Evolutionary conservation across 2,329 filamentous ascomycete species (phyloP).

Genomic region (Ophiostoma populinum): DNA sequence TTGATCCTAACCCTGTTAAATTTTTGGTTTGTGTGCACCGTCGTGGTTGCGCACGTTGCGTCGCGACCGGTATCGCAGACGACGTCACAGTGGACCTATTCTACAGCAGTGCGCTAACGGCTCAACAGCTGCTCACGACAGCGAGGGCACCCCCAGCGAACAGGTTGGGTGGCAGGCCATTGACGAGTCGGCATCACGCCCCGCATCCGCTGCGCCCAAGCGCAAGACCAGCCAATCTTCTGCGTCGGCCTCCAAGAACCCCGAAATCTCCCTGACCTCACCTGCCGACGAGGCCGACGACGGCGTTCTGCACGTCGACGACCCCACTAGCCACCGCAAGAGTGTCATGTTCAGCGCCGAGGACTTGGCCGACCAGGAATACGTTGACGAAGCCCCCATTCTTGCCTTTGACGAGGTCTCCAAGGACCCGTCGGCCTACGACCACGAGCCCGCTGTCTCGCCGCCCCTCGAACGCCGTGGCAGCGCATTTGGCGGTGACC

Average conservation of each 20-base stretch:
- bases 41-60: too few relatives aligned
- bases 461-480: conserved; percentile 48
- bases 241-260: too few relatives aligned
- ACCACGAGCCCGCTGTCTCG: conserved; percentile 66
- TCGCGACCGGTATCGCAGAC: too few relatives aligned
- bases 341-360: conserved; percentile 27
- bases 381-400: conserved; percentile 58
- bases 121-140: conserved; percentile 37
- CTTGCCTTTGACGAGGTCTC: conserved; percentile 75
- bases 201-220: conserved; percentile 9
- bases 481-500: conserved; percentile 37
- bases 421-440: conserved; percentile 51
- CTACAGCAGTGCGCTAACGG: too few relatives aligned
- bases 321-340: conserved; percentile 31
- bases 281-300: conserved; percentile 15
- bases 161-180: conserved; percentile 78
- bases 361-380: conserved; percentile 25
- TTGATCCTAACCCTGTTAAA: conserved; percentile 31
- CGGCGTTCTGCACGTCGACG: conserved; percentile 61
- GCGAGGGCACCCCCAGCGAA: conserved; percentile 65
- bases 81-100: too few relatives aligned
- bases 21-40: conserved; percentile 6
- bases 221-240: conserved; percentile 9
- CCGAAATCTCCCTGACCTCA: conserved; percentile 17
- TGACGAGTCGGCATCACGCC: conserved; percentile 63